Evolutionary conservation across 371 early-diverging fungal genomes (phyloP), one percentile per base, ranked within the genome.

Genomic region (Zancudomyces culisetae): DNA sequence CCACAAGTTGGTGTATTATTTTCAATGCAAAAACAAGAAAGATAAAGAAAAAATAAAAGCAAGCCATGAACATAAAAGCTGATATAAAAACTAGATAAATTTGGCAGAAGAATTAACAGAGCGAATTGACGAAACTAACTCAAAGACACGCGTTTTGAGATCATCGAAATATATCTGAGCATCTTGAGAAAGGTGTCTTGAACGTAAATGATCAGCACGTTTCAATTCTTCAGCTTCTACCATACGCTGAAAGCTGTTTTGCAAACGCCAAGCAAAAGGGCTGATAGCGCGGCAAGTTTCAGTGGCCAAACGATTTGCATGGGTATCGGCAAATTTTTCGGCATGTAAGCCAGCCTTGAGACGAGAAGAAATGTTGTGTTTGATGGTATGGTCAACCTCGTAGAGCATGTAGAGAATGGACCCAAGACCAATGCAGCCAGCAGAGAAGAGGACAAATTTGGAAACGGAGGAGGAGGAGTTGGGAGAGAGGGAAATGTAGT

Each of bases 231-330:
- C 79, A 42, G 70, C 71, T 57, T 85, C 84, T 52, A 85, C 78
- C 55, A 81, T 82, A 55, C 74, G 72, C 61, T 80, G 78, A 67
- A 90, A 84, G 51, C 80, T 76, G 61, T 70, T 78, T 60, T 87
- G 87, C 57, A 91, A 75, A 53, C 86, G 85, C 83, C 87, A 87
- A 0, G 85, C 82, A 56, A 81, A 82, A 42, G 80, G 73, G 26
- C 84, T 79, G 40, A 89, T 70, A 0, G 80, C 75, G 18, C 85
- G 78, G 45, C 80, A 72, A 4, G 84, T 74, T 54, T 80, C 82
- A 29, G 75, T 75, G 22, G 77, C 72, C 51, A 90, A 73, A 23
- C 85, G 79, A 48, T 77, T 73, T 21, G 80, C 71, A 54, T 86
- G 84, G 29, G 60, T 60, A 39, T 79, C 78, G 4, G 81, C 76